phyloP scores from a whole-genome alignment of 140 eudicot genomes.

The Flaveria floridana region DNA sequence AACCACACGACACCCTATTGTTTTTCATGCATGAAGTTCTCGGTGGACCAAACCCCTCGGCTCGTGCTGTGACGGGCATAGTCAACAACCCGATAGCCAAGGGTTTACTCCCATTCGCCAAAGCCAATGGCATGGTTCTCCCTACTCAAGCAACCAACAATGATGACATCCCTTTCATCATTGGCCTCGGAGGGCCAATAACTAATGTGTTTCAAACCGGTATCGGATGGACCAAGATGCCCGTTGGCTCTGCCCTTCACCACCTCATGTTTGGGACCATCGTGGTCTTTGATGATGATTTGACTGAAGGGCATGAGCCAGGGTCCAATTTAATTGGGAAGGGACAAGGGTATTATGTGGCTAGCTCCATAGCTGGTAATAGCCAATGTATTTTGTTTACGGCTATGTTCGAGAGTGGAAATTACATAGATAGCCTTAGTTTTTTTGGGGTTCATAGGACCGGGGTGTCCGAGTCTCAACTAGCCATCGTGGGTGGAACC shows the following conservation, averaged over 20 bases:
- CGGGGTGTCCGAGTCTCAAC: conserved; percentile 55
- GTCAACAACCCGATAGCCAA: too few relatives aligned
- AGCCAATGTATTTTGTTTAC: conserved; percentile 67
- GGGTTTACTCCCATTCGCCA: too few relatives aligned
- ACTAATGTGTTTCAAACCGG: too few relatives aligned
- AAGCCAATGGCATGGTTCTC: too few relatives aligned
- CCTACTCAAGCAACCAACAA: too few relatives aligned
- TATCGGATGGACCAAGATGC: conserved; percentile 23
- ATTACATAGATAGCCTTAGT: conserved; percentile 53
- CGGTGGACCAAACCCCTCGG: conserved; percentile 7
- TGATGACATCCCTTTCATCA: too few relatives aligned
- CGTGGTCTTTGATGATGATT: conserved; percentile 63
- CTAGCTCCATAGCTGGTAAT: conserved; percentile 61
- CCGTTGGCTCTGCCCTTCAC: conserved; percentile 30
- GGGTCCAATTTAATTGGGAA: conserved; percentile 58
- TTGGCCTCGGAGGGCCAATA: too few relatives aligned
- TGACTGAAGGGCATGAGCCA: conserved; percentile 66
- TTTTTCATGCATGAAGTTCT: conserved; percentile 1
- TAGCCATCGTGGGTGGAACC: conserved; percentile 73
- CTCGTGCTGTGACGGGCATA: neutral
- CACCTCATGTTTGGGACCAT: conserved; percentile 70
- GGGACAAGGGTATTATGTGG: conserved; percentile 64
- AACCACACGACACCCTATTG: conserved; percentile 2
- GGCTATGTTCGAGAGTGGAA: conserved; percentile 54
- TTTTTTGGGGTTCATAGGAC: conserved; percentile 68